Evolutionary conservation across 1,284 basidiomycete species (phyloP).

Genomic region (Irpex sp.): DNA sequence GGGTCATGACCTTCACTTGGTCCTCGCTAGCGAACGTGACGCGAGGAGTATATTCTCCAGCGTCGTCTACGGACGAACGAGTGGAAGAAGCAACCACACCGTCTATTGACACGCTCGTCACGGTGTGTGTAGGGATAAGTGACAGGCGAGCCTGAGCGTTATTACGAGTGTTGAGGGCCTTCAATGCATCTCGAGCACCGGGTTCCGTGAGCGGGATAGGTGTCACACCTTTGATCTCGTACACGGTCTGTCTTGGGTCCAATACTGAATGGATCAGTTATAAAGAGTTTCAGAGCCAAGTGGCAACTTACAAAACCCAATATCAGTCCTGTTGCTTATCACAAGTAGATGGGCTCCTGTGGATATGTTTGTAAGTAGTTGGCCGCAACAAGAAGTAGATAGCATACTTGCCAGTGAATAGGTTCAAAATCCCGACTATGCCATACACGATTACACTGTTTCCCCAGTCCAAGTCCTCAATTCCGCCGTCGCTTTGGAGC

Average conservation of each 20-base stretch:
- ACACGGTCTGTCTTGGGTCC: constrained; percentile 54
- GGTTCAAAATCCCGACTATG: constrained; percentile 63
- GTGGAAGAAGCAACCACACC: not conserved
- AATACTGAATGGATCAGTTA: constrained; percentile 43
- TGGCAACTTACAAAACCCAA: not conserved
- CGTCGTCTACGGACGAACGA: constrained; percentile 11
- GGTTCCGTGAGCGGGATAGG: constrained; percentile 65
- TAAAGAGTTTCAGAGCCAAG: not conserved
- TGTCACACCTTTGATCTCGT: constrained; percentile 59
- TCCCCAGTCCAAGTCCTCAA: constrained; percentile 43
- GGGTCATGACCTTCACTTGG: constrained; percentile 39
- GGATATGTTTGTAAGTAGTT: not conserved
- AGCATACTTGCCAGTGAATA: constrained; percentile 56
- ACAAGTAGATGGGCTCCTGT: not conserved
- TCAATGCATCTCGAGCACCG: constrained; percentile 49
- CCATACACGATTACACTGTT: constrained; percentile 63
- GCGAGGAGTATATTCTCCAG: constrained; percentile 22
- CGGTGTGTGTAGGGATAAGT: constrained; percentile 28
- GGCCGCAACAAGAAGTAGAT: not conserved
- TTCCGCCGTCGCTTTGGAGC: constrained; percentile 32
- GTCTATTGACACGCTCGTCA: constrained; percentile 6
- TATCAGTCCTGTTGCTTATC: not conserved
- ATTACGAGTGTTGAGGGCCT: constrained; percentile 48
- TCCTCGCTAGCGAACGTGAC: constrained; percentile 47
- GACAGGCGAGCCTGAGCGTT: constrained; percentile 41